Conservation (phyloP, 2,329 filamentous ascomycete species). For the Microsporum ferrugineum region DNA sequence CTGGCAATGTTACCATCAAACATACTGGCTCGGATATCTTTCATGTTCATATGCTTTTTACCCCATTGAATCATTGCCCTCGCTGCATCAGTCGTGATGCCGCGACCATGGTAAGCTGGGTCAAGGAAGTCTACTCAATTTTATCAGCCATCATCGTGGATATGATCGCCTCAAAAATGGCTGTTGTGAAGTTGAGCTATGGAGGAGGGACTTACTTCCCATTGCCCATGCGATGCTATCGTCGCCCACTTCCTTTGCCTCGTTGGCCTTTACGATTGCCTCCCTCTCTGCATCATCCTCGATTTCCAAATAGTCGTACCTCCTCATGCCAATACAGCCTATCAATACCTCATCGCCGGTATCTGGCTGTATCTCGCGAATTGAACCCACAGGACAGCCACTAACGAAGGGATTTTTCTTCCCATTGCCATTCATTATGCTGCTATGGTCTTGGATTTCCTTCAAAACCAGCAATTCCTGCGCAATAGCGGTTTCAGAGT, state of each 20-base stretch:
- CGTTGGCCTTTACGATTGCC: neutral
- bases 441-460: neutral
- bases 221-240: conserved; percentile 8
- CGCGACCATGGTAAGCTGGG: conserved; percentile 8
- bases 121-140: conserved; percentile 8
- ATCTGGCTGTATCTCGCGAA: conserved; percentile 5
- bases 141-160: neutral
- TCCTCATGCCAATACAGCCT: conserved; percentile 4
- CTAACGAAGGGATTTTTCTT: neutral
- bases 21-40: conserved; percentile 3
- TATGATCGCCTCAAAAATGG: neutral
- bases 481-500: neutral
- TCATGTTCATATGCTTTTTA: conserved; percentile 7
- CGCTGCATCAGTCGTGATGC: conserved; percentile 9
- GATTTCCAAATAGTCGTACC: conserved; percentile 5
- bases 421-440: neutral
- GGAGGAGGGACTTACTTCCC: conserved; percentile 5
- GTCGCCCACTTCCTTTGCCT: conserved; percentile 7
- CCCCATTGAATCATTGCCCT: conserved; percentile 8
- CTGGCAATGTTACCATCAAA: conserved; percentile 9
- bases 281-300: conserved; percentile 5
- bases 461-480: neutral
- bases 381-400: conserved; percentile 6
- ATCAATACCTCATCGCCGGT: conserved; percentile 6
- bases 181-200: neutral